Base-by-base conservation (phyloP, 2,329 filamentous ascomycete genomes). In the Colletotrichum magnum region DNA sequence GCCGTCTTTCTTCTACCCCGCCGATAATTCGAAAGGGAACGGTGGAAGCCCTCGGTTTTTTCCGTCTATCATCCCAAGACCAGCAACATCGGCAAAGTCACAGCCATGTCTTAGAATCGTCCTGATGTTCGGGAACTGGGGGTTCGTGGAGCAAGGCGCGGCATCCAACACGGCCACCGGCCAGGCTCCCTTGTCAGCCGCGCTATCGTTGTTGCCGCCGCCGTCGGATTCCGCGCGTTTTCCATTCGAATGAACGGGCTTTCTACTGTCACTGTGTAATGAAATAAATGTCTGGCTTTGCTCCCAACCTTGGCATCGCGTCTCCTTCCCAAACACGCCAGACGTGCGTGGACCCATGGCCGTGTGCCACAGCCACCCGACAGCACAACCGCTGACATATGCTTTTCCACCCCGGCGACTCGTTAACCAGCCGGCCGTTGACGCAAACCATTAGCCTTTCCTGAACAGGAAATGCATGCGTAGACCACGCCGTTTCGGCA, bases 381-480 rank as follows among this genome's bases (percentile, higher is more conserved):
- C 18, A n/a, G 28, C 24, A 54, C 26, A 58, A 10, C 18, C 18
- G 18, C 18, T 18, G 18, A 18, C 32, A 36, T 36, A 36, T 36
- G 32, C 32, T 36, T 36, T 36, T 9, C 32, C 32, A 9, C 7
- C 10, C 10, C 32, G 32, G 32, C 39, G 41, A 41, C 26, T 21
- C 52, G 24, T 51, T 18, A 28, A 12, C 52, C 10, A 28, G 15
- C 52, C 10, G 6, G 13, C 18, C 28, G 10, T 45, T 9, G 6
- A 65, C 47, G 41, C 28, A 39, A 39, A 26, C 53, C 52, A 61
- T 68, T 5, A n/a, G 41, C 48, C 47, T 59, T 68, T 21, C 61
- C 66, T 36, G 36, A 59, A 68, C 24, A 54, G 63, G 67, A 51
- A 69, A 62, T 50, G 18, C 63, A 68, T 68, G 67, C 67, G 67